phyloP scores from a whole-genome alignment of 179 eudicot genomes.

The Dionaea muscipula region DNA sequence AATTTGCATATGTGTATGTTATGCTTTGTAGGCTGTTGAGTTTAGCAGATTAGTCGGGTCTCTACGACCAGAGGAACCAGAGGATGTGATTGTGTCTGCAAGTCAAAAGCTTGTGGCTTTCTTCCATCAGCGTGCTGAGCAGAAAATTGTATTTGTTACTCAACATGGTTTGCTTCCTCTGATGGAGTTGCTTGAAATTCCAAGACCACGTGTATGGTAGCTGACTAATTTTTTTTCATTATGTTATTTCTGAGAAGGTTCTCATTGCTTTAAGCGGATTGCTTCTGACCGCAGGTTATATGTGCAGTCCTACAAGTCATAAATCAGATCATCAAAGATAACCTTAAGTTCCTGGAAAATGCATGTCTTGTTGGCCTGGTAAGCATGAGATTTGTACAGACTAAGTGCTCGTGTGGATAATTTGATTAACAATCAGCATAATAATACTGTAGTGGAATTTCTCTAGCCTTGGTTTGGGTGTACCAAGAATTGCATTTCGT shows the following conservation, averaged over 20 bases:
- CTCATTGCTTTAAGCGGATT: not conserved
- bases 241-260: constrained; percentile 5
- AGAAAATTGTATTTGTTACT: constrained; percentile 70
- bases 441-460: too few relatives aligned
- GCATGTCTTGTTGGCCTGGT: constrained; percentile 98
- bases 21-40: constrained; percentile 67
- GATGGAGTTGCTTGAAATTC: constrained; percentile 88
- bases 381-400: constrained; percentile 17
- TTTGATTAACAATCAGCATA: too few relatives aligned
- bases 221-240: constrained; percentile 6
- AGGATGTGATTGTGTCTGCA: constrained; percentile 75
- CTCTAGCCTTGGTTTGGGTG: too few relatives aligned
- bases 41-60: constrained; percentile 72
- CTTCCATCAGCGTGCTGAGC: constrained; percentile 88
- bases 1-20: constrained; percentile 3
- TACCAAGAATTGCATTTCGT: too few relatives aligned
- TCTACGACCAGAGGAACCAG: constrained; percentile 82
- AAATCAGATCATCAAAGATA: constrained; percentile 81
- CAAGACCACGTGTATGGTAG: constrained; percentile 68
- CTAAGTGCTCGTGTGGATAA: too few relatives aligned
- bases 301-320: constrained; percentile 89
- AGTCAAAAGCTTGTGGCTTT: constrained; percentile 78
- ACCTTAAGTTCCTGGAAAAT: constrained; percentile 79
- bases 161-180: constrained; percentile 94
- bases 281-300: constrained; percentile 47